Conservation (phyloP, 2,329 filamentous ascomycete species). For the Aureobasidium sp. region DNA sequence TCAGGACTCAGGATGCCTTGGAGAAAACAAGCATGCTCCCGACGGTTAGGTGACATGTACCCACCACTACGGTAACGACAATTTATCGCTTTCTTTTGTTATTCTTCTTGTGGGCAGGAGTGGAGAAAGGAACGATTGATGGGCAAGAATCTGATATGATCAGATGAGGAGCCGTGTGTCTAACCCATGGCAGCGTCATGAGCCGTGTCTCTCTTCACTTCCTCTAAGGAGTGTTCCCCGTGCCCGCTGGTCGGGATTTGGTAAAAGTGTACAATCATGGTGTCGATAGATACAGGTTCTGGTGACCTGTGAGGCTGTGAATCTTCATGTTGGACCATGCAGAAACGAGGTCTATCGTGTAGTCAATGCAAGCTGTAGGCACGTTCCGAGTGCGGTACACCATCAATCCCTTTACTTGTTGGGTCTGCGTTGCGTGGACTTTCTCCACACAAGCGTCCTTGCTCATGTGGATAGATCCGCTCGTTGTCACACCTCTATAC, state of each 20-base stretch:
- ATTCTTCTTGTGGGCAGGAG: background rate
- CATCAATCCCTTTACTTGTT: background rate
- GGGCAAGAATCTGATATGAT: background rate
- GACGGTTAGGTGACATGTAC: background rate
- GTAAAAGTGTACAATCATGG: background rate
- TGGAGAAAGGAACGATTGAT: background rate
- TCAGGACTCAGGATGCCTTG: background rate
- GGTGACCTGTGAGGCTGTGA: background rate
- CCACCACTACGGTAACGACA: slow-evolving; percentile 12
- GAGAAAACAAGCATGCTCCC: background rate
- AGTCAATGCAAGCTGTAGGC: no score
- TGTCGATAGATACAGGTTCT: no score
- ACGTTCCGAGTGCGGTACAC: slow-evolving; percentile 5
- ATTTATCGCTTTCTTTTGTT: slow-evolving; percentile 11
- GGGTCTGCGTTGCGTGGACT: slow-evolving; percentile 3
- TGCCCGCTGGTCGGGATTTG: background rate
- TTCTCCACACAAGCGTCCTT: background rate
- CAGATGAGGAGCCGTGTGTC: background rate
- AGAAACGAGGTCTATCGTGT: slow-evolving; percentile 8
- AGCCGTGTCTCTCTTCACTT: background rate
- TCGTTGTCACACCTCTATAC: slow-evolving; percentile 2
- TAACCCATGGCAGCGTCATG: background rate
- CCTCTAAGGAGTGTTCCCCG: background rate
- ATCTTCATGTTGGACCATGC: background rate
- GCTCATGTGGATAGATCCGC: slow-evolving; percentile 9